Evolutionary conservation across 805 yeast species (phyloP).

Genomic region (Wickerhamomyces chambardii): DNA sequence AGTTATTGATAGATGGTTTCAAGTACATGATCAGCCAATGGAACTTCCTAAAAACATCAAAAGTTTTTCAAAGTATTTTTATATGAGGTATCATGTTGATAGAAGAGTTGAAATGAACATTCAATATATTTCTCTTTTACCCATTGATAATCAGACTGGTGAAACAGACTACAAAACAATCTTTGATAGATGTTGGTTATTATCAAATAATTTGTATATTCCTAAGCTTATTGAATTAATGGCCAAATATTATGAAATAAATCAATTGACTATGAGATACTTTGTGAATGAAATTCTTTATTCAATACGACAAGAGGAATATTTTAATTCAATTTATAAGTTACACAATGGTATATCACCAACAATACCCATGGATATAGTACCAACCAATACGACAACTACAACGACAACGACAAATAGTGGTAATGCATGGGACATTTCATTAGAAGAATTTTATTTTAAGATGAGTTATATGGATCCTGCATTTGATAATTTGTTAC

Average conservation of each 20-base stretch:
- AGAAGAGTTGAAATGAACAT: slow-evolving; percentile 7
- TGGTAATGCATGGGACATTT: not conserved
- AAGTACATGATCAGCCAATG: slow-evolving; percentile 3
- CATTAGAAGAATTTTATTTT: slow-evolving; percentile 6
- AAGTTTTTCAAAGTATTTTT: slow-evolving; percentile 4
- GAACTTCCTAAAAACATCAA: slow-evolving; percentile 1
- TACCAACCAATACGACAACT: not conserved
- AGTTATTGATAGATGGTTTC: slow-evolving; percentile 8
- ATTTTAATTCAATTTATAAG: not conserved
- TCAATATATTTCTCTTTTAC: slow-evolving; percentile 2
- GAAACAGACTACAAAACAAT: not conserved
- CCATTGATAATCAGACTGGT: not conserved
- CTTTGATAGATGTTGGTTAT: not conserved
- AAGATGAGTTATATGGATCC: slow-evolving; percentile 8
- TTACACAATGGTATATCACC: not conserved
- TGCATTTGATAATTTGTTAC: slow-evolving; percentile 10
- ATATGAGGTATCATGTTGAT: slow-evolving; percentile 2
- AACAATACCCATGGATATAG: no score
- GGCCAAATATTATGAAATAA: no score
- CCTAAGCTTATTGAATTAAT: not conserved
- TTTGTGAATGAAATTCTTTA: not conserved
- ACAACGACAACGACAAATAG: not conserved
- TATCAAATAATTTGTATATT: not conserved
- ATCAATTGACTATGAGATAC: not conserved
- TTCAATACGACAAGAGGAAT: not conserved